Base-by-base conservation (phyloP, 1,284 basidiomycete genomes). In the Microbotryum silenes-acaulis region DNA sequence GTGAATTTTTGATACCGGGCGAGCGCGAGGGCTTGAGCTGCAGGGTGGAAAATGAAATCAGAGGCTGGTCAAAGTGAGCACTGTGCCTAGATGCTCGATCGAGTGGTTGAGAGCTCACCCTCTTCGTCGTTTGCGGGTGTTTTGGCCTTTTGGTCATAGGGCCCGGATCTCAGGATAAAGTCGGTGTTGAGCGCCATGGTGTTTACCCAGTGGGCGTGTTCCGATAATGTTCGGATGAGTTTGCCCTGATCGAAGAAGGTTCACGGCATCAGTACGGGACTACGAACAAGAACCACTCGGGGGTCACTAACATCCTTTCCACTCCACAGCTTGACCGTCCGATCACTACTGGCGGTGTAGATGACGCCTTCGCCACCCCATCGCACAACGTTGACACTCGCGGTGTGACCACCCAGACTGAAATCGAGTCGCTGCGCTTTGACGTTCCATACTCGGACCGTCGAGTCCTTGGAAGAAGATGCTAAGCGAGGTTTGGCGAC, bases 131-230 rank as follows among this genome's bases (percentile, higher is more conserved):
- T 84, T 4, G 81, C 77, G 0, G 89, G 86, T 63, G 79, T 80
- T 76, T 88, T 90, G 57, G 81, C 82, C 0, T 82, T 87, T 69
- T 96, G 89, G 74, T 97, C 93, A 71, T 89, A 98, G 0, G 94
- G 91, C 0, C 96, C 94, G 0, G 94, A 97, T 4, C 93, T 85
- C 10, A 97, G 81, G 18, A 94, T 84, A 74, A 93, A 97, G 75
- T 98, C 94, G 18, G 93, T 96, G 72, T 91, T 94, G 59, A 98
- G 81, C 2, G 94, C 87, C 53, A 98, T 83, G 0, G 93, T 97
- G 51, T 93, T 98, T 23, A 98, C 94, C 94, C 93, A 97, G 74
- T 98, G 96, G 0, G 93, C 93, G 72, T 98, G 96, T 67, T 97
- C 92, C 75, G 88, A 91, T 31, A 98, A 79, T 1, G 85, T 86